These are phyloP conservation scores for Lagenaria siceraria DNA, from an alignment of 306 rosid species.

Conservation along the genomic window DNA sequence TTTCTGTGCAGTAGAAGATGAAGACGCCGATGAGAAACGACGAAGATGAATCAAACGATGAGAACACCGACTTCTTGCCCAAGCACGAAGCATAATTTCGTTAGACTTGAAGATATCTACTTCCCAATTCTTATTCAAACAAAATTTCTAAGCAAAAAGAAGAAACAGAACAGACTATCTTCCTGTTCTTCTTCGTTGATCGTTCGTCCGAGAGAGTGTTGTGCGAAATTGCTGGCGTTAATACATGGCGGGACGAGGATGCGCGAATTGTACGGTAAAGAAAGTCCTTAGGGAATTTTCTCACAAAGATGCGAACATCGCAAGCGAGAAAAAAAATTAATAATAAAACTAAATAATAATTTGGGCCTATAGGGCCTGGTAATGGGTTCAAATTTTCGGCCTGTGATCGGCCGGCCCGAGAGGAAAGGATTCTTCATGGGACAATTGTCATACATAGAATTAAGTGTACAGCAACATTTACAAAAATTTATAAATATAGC, in stretches of 20 bases:
- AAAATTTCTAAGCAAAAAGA: not conserved
- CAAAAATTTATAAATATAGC: no score
- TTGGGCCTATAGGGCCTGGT: not conserved
- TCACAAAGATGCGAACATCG: slow-evolving; percentile 2
- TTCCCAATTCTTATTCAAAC: not conserved
- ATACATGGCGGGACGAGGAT: slow-evolving; percentile 25
- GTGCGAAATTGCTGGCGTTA: not conserved
- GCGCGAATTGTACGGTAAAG: slow-evolving; percentile 4
- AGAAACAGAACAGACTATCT: not conserved
- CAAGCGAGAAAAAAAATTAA: not conserved
- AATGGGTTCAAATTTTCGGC: not conserved
- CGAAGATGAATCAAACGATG: slow-evolving; percentile 28
- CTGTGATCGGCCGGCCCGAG: not conserved
- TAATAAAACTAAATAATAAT: not conserved
- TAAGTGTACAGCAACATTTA: no score
- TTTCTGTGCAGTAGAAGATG: slow-evolving; percentile 19
- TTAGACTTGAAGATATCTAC: not conserved
- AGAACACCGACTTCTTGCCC: slow-evolving; percentile 29
- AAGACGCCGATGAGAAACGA: slow-evolving; percentile 12
- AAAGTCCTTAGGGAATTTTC: not conserved
- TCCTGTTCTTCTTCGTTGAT: not conserved
- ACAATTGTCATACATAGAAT: no score
- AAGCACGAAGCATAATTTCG: slow-evolving; percentile 41
- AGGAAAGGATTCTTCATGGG: no score
- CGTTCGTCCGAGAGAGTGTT: not conserved